Base-by-base conservation (phyloP, 2,329 filamentous ascomycete species). In the Celoporthe dispersa region DNA sequence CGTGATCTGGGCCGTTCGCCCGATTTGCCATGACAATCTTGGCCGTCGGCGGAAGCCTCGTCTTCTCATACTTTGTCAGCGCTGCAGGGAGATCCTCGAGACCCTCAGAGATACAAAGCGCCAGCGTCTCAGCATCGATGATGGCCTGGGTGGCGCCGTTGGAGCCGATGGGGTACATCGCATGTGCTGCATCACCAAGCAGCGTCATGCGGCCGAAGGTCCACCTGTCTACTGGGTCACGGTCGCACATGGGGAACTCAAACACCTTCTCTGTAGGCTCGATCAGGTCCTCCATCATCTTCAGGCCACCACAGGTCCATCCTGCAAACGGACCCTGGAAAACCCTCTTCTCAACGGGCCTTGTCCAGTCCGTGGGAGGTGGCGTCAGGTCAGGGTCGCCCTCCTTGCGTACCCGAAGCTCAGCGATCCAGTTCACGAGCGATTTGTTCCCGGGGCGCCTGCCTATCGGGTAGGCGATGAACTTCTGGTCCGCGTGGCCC, bases 241-340 rank as follows among this genome's bases (percentile, higher is more conserved):
- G 78, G 70, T 84, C 82, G 68, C 81, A 82, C 82, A 84, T 84
- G 35, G 83, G 82, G 67, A 83, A 84, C 72, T 84, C 82, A 64
- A 79, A 83, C 0, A 83, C 80, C 57, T 78, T 81, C 6, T 81
- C 79, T 4, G 82, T 84, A 55, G 75, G 76, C 37, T 79, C 77
- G 66, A 84, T 82, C 70, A 84, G 70, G 55, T 67, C 70, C 19
- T 83, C 80, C 12, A 78, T 78, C 74, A 84, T 82, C 51, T 78
- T 77, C 59, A 84, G 73, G 14, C 81, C 82, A 3, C 82, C 82
- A 68, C 81, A 83, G 16, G 75, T 78, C 81, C 82, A 84, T 1
- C 74, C 76, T 59, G 78, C 76, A 68, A 84, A 84, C 0, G 79
- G 78, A 0, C 76, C 77, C 4, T 77, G 78, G 70, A 84, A 84